Percentiles rank a stretch among this genome's conserved stretches.
These are phyloP conservation scores for Pichia sp. DNA, from an alignment of 1,139 yeast genomes.

Conservation along the genomic window DNA sequence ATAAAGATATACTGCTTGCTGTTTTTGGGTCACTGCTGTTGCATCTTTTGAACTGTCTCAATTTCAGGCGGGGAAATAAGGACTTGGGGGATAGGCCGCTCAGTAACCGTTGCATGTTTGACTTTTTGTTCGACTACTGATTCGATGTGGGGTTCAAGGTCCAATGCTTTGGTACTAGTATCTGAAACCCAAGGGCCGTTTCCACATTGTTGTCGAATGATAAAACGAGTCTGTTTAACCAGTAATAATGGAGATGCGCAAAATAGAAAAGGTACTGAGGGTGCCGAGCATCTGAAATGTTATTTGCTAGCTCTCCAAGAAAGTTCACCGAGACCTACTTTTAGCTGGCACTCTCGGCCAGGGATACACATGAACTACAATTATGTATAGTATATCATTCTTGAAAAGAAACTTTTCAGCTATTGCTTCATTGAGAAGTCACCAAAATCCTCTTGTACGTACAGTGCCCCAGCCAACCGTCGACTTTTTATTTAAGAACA, in stretches of 20 bases:
- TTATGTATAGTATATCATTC: neutral
- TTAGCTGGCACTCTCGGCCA: neutral
- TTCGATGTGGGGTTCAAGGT: neutral
- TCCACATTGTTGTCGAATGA: neutral
- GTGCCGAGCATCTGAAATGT: neutral
- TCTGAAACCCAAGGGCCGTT: too few species aligned
- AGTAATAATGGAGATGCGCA: neutral
- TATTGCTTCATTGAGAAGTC: conserved; percentile 21
- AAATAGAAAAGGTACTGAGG: neutral
- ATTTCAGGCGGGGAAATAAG: neutral
- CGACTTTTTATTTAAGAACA: neutral
- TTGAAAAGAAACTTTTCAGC: conserved; percentile 6
- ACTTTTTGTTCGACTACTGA: neutral
- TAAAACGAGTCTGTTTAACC: neutral
- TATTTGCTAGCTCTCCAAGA: neutral
- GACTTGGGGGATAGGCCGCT: neutral
- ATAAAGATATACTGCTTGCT: neutral
- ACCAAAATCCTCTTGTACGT: conserved; percentile 51
- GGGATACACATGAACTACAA: neutral
- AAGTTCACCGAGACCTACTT: neutral
- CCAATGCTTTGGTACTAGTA: neutral
- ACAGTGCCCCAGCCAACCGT: neutral
- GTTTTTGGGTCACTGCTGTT: neutral
- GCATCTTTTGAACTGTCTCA: neutral
- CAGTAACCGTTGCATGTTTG: conserved; percentile 2